Percentiles rank a stretch among this genome's conserved stretches.
These are phyloP conservation scores for Claviceps citrina DNA, from an alignment of 2,329 filamentous ascomycete genomes.

Conservation along the genomic window DNA sequence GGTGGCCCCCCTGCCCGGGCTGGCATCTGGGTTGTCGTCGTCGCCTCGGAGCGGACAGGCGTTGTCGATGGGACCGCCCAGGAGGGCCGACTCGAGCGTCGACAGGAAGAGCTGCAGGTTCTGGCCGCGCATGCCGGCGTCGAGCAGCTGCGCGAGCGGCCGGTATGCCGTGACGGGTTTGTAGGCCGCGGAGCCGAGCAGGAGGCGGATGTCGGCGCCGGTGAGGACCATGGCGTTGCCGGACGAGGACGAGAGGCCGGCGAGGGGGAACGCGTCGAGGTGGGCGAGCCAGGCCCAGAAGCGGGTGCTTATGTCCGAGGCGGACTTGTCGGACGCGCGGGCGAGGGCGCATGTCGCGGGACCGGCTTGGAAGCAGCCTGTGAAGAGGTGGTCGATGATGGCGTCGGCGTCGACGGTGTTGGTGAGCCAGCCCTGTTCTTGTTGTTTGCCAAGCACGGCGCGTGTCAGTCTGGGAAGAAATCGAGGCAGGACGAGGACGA, in stretches of 20 bases:
- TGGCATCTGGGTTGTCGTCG: background rate
- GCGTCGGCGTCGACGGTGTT: slow-evolving; percentile 24
- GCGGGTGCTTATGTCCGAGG: slow-evolving; percentile 17
- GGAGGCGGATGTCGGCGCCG: slow-evolving; percentile 15
- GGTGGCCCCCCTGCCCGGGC: slow-evolving; percentile 2
- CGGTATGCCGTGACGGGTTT: slow-evolving; percentile 10
- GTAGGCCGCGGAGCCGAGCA: slow-evolving; percentile 18
- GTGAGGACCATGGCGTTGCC: slow-evolving; percentile 16
- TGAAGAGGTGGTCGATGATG: slow-evolving; percentile 19
- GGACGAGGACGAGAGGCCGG: slow-evolving; percentile 9
- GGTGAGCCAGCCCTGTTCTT: slow-evolving; percentile 22
- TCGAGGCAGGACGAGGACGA: background rate
- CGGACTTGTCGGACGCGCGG: slow-evolving; percentile 11
- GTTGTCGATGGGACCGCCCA: slow-evolving; percentile 10
- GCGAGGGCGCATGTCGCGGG: slow-evolving; percentile 16
- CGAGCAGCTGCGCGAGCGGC: slow-evolving; percentile 6
- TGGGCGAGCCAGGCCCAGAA: slow-evolving; percentile 16
- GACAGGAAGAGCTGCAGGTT: slow-evolving; percentile 2
- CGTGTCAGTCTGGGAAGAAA: background rate
- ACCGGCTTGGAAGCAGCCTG: slow-evolving; percentile 20
- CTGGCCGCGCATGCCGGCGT: slow-evolving; percentile 10
- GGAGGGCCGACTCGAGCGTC: background rate
- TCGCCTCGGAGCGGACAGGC: slow-evolving; percentile 8
- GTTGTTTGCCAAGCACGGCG: no score
- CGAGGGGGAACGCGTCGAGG: slow-evolving; percentile 16